phyloP scores from a whole-genome alignment of 768 basidiomycete species.

The Tephrocybe sp. region DNA sequence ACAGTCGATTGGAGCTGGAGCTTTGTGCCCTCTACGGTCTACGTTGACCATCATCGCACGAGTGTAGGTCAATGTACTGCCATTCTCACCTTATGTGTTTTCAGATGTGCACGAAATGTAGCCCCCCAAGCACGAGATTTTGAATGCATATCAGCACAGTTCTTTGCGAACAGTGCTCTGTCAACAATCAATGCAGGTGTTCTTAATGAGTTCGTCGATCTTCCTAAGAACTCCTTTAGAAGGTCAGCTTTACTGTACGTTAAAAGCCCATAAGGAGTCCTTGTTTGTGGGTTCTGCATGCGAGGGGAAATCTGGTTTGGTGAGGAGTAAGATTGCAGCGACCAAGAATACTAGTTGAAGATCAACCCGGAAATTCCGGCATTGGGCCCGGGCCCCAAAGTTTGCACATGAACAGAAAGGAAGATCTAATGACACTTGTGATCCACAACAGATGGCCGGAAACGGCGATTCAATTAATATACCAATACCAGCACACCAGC shows the following conservation, averaged over 20 bases:
- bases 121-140: slow-evolving; percentile 67
- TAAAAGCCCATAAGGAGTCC: slow-evolving; percentile 39
- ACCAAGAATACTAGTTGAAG: no score
- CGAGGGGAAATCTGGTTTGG: no score
- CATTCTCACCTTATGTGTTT: slow-evolving; percentile 68
- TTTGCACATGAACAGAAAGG: no score
- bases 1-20: slow-evolving; percentile 61
- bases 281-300: slow-evolving; percentile 33
- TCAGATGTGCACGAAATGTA: slow-evolving; percentile 78
- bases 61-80: slow-evolving; percentile 1
- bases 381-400: no score
- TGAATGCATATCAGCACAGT: slow-evolving; percentile 71
- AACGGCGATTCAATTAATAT: no score
- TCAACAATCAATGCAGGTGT: slow-evolving; percentile 83
- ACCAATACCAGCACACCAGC: no score
- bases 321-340: no score
- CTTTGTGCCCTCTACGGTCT: slow-evolving; percentile 75
- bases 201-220: slow-evolving; percentile 51
- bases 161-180: slow-evolving; percentile 64
- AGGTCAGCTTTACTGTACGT: slow-evolving; percentile 48
- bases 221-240: slow-evolving; percentile 54
- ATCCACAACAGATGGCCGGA: no score
- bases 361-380: no score
- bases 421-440: no score
- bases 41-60: not conserved